phyloP scores from a whole-genome alignment of 345 rosid genomes.

The Noccaea bulbosa region DNA sequence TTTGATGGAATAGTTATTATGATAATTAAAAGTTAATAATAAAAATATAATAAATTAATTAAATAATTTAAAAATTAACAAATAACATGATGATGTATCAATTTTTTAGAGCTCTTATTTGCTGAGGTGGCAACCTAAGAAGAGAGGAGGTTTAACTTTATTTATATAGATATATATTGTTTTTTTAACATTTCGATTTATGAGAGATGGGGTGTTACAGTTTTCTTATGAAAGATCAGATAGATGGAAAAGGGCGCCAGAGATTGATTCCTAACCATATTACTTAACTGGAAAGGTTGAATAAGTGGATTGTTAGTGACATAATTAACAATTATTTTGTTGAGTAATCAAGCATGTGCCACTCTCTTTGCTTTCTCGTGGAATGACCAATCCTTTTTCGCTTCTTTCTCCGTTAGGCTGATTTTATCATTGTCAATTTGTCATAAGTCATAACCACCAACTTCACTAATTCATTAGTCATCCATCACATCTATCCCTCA shows the following conservation, averaged over 20 bases:
- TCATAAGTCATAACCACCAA: conserved; percentile 37
- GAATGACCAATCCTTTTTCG: conserved; percentile 18
- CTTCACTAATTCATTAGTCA: conserved; percentile 34
- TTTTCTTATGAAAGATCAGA: conserved; percentile 27
- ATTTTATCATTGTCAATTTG: conserved; percentile 27
- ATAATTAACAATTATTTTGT: conserved; percentile 41
- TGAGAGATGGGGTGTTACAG: neutral
- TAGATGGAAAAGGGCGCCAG: conserved; percentile 15
- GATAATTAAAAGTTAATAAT: too few species aligned
- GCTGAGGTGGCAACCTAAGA: too few species aligned
- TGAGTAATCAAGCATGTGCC: conserved; percentile 41
- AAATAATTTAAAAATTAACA: too few species aligned
- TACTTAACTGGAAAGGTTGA: conserved; percentile 44
- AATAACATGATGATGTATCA: too few species aligned
- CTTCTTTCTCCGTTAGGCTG: conserved; percentile 25
- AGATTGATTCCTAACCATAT: conserved; percentile 45
- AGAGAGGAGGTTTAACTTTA: too few species aligned
- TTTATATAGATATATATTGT: too few species aligned
- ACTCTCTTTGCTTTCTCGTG: conserved; percentile 33
- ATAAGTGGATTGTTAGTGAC: conserved; percentile 46
- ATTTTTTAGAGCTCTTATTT: too few species aligned
- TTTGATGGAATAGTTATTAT: too few species aligned
- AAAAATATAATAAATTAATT: too few species aligned
- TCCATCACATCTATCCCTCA: conserved; percentile 35
- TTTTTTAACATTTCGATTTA: neutral